Percentiles rank a stretch among this genome's conserved stretches.
phyloP scores from a whole-genome alignment of 192 early-diverging fungal genomes.

The Spizellomyces punctatus region DNA sequence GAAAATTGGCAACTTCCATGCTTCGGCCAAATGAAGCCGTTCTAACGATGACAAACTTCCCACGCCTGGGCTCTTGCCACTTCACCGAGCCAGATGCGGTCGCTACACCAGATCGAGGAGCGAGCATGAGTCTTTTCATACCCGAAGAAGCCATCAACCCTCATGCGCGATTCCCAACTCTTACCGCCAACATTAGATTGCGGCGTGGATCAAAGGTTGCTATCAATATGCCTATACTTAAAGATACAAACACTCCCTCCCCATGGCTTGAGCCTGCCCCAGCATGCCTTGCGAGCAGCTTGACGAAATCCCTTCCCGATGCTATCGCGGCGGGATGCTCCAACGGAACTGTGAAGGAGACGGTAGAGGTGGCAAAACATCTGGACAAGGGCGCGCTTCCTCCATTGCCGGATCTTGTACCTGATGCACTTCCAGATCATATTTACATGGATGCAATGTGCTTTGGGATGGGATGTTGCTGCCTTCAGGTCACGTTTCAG shows the following conservation, averaged over 20 bases:
- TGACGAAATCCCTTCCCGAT: constrained; percentile 10
- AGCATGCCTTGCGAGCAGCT: constrained; percentile 57
- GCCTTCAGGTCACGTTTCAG: constrained; percentile 97
- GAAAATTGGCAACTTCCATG: constrained; percentile 63
- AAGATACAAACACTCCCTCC: constrained; percentile 83
- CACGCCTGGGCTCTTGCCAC: constrained; percentile 81
- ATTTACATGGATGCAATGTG: constrained; percentile 99
- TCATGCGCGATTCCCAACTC: constrained; percentile 91
- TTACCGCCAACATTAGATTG: constrained; percentile 91
- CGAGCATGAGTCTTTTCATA: constrained; percentile 85
- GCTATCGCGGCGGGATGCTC: constrained; percentile 42
- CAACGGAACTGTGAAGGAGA: constrained; percentile 71
- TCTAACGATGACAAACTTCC: constrained; percentile 85
- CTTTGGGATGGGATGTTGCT: constrained; percentile 98
- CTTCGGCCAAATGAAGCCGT: constrained; percentile 75
- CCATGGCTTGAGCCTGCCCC: constrained; percentile 81
- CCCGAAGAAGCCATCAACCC: constrained; percentile 93
- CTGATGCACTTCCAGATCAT: constrained; percentile 82
- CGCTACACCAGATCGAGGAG: constrained; percentile 47
- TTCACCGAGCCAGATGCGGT: constrained; percentile 73
- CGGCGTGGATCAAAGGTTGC: constrained; percentile 91
- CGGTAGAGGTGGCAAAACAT: constrained; percentile 24
- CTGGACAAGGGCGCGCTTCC: constrained; percentile 15
- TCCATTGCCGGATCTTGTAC: constrained; percentile 40
- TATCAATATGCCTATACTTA: constrained; percentile 96